Base-by-base conservation (phyloP, 305 asterid genomes). In the Fraxinus albicans region DNA sequence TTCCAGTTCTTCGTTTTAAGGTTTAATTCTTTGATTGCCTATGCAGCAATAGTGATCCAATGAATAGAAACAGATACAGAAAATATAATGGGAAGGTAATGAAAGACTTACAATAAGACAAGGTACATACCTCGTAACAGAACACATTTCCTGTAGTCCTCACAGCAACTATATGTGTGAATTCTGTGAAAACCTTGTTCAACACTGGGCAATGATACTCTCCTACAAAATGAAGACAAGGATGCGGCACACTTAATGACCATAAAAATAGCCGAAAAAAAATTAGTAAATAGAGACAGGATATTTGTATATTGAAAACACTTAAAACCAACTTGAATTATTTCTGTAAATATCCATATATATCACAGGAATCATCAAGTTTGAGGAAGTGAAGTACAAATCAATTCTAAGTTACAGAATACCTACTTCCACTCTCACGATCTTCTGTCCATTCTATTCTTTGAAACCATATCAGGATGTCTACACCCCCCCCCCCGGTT, bases 11-110 rank as follows among this genome's bases (percentile, higher is more conserved):
- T 96, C 7, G 98, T 91, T 88, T 96, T 96, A 79, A 97, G 84
- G 89, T 97, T 97, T 84, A 97, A 87, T 85, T 97, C 99, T 88
- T 97, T 97, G 80, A 97, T 89, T 82, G 99, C 98, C 99, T 97
- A 82, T 3, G 77, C 83, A 85, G 75, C 76, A 83, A 80, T 73
- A 78, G 70, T 4, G 53, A 38, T 47, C 21, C 19, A 74, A 82
- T 65, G 17, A 78, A 73, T 73, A 55, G 67, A 58, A 73, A 69
- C 13, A 21, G 6, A 84, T 19, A 12, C 0, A 4, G 40, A 67
- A 7, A 42, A 73, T 34, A 65, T 36, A 53, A 36, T 79, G 50
- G 72, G 82, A 44, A 53, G 79, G 44, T 25, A 5, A 47, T 50
- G 55, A 19, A 78, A 29, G 47, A 77, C 35, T 29, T 33, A 79